Evolutionary conservation across 306 rosid genomes (phyloP), one percentile per base, ranked within the genome.

Genomic region (Hylodesmum podocarpum): DNA sequence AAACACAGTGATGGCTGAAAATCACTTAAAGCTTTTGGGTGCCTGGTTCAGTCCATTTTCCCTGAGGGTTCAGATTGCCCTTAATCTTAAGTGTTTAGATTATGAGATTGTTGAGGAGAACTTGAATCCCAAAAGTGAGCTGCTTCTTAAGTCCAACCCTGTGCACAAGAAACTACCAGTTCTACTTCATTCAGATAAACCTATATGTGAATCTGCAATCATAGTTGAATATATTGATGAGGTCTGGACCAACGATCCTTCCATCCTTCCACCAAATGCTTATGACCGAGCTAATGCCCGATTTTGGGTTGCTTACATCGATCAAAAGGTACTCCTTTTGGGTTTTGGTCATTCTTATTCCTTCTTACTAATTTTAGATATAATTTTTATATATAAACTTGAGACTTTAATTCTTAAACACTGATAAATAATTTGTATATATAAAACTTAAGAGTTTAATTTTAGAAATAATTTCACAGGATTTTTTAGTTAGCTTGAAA

Each of bases 91-190:
- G 70, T 75, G 86, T 1, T 66, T 83, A 44, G 50, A 81, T 1
- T 85, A 89, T 33, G 86, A 83, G 10, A 53, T 44, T 53, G 15
- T 77, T 25, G 80, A 85, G 25, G 86, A 89, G 80, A 19, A 19
- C 10, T 8, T 85, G 6, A 44, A 47, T 13, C 2, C 84, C 65
- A 89, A 89, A 73, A 83, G 87, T 41, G 79, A 70, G n/a, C n/a
- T n/a, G n/a, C n/a, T n/a, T n/a, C n/a, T n/a, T n/a, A n/a, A n/a
- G n/a, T n/a, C n/a, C n/a, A 89, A 89, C 74, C 91, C 89, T 0
- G 83, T 89, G 0, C 61, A 87, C 78, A 84, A 84, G 84, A 89
- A 89, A 79, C 62, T 87, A 78, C 91, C 88, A 1, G 91, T 89
- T 81, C 84, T 89, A 1, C n/a, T 89, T 57, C 91, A 89, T 21